Conservation (phyloP, 371 early-diverging fungal species). For the Lichtheimia ornata region DNA sequence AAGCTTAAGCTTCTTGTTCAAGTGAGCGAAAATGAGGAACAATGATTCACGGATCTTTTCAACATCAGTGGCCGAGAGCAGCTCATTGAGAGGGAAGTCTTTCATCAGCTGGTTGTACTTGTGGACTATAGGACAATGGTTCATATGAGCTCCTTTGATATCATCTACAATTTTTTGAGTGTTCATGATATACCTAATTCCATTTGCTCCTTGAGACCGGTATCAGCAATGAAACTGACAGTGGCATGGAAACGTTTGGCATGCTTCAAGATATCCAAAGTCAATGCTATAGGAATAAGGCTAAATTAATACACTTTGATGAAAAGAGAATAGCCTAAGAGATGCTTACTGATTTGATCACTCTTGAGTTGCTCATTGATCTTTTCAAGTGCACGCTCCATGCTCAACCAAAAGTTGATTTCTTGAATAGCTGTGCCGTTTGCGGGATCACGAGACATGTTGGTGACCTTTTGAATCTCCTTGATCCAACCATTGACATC, state of each 20-base stretch:
- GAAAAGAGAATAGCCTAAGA: slow-evolving; percentile 1
- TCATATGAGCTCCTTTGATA: background rate
- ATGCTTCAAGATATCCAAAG: slow-evolving; percentile 91
- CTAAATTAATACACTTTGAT: background rate
- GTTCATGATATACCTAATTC: slow-evolving; percentile 62
- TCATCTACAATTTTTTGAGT: background rate
- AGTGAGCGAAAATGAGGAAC: slow-evolving; percentile 87
- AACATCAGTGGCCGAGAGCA: slow-evolving; percentile 92
- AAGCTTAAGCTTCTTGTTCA: slow-evolving; percentile 95
- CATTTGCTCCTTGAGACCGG: slow-evolving; percentile 93
- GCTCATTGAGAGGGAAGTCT: slow-evolving; percentile 96
- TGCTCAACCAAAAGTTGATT: slow-evolving; percentile 97
- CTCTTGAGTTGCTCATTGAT: slow-evolving; percentile 95
- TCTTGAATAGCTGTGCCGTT: slow-evolving; percentile 95
- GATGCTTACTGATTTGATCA: slow-evolving; percentile 76
- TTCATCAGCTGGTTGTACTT: slow-evolving; percentile 98
- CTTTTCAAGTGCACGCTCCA: slow-evolving; percentile 92
- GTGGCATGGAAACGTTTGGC: slow-evolving; percentile 99
- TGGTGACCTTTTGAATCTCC: slow-evolving; percentile 98
- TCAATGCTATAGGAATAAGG: slow-evolving; percentile 58
- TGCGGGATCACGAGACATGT: slow-evolving; percentile 90
- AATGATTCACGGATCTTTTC: slow-evolving; percentile 81
- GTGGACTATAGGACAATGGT: slow-evolving; percentile 54
- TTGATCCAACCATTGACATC: slow-evolving; percentile 99
- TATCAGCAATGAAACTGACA: slow-evolving; percentile 97